Base-by-base conservation (phyloP, 1,284 basidiomycete genomes). In the Ustilago lituana region DNA sequence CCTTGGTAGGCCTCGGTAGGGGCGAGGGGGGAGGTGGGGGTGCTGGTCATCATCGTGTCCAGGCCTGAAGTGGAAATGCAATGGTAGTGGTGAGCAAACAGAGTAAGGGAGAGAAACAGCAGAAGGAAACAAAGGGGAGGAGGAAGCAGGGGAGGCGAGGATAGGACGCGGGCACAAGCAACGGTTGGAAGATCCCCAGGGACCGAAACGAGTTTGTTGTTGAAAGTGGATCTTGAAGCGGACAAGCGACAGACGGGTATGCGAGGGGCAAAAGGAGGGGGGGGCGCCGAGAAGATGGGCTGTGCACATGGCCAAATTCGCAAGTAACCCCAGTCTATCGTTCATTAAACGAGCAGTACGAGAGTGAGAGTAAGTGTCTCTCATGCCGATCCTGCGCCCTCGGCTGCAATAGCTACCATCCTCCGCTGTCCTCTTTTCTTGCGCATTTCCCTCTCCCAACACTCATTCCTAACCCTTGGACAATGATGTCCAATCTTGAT, bases 1-100 rank as follows among this genome's bases (percentile, higher is more conserved):
- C 67, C 76, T 26, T 65, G 56, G 59, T 79, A 79, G 33, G 38
- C 37, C 14, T 53, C 36, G 6, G 67, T 12, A 11, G 47, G 5
- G 2, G 48, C 22, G 5, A 27, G 1, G 9, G 51, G 22, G 31
- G 45, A 33, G 43, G 53, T 50, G 29, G 59, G 54, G 41, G 29
- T 56, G 17, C 38, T 32, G 14, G 57, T 43, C 57, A 60, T 66
- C 52, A 55, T 65, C 41, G 45, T 64, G 38, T 5, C 4, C 32
- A 33, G 43, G 35, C n/a, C 19, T 27, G 19, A 12, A 27, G 32
- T 6, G 22, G 29, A 22, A n/a, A n/a, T n/a, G n/a, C n/a, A n/a
- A n/a, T n/a, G n/a, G n/a, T n/a, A 33, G 10, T 8, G 11, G 26
- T 5, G 4, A 35, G 33, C 20, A 22, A 11, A 26, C 10, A 31